These are phyloP conservation scores for Pulveroboletus frians DNA, from an alignment of 768 basidiomycete genomes.

Conservation along the genomic window DNA sequence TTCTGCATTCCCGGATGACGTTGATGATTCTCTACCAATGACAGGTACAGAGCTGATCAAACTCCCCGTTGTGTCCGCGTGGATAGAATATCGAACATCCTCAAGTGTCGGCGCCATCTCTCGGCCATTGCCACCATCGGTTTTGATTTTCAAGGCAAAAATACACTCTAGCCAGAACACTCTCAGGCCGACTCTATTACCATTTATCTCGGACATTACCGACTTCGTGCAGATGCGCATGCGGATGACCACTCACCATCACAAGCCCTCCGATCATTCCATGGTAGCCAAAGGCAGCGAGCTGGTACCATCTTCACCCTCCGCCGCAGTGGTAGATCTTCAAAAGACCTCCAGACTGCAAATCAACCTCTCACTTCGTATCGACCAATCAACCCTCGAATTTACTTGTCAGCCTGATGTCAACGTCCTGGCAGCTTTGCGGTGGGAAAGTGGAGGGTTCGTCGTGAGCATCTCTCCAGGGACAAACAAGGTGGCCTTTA, in stretches of 20 bases:
- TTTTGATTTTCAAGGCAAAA: conserved; percentile 78
- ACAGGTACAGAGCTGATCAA: conserved; percentile 56
- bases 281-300: conserved; percentile 3
- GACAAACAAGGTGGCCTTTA: conserved; percentile 64
- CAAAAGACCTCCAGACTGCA: conserved; percentile 47
- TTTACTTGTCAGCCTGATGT: conserved; percentile 88
- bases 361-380: conserved; percentile 83
- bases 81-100: conserved; percentile 73
- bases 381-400: conserved; percentile 83
- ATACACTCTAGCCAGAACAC: conserved; percentile 87
- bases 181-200: conserved; percentile 74
- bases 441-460: conserved; percentile 96
- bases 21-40: conserved; percentile 51
- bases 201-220: conserved; percentile 77
- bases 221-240: conserved; percentile 65
- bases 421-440: conserved; percentile 81
- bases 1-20: conserved; percentile 35
- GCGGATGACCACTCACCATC: conserved; percentile 41
- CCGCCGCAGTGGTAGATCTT: conserved; percentile 11
- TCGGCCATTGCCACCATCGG: conserved; percentile 43
- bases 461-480: conserved; percentile 73
- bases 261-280: conserved; percentile 17
- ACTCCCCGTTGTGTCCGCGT: conserved; percentile 74
- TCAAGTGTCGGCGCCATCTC: conserved; percentile 38
- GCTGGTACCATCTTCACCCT: conserved; percentile 14